Percentiles rank a stretch among this genome's conserved stretches.
Conservation (phyloP, 305 asterid genomes). For the Stenogyne calaminthoides region DNA sequence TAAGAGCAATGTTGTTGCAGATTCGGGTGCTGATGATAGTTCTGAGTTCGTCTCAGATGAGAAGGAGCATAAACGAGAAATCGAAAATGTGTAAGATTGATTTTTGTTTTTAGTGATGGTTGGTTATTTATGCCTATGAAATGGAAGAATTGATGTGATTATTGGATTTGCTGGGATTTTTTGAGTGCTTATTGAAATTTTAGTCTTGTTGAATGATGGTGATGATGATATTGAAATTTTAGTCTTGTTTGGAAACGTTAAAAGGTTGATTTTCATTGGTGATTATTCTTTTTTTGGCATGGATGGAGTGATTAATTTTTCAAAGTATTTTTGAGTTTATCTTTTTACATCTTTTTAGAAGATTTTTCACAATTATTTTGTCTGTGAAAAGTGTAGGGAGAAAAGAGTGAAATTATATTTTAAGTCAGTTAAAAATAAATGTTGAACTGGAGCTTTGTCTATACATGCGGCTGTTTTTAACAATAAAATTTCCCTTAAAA, state of each 20-base stretch:
- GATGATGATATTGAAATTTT: constrained; percentile 1
- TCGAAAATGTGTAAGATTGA: constrained; percentile 39
- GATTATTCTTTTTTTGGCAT: background rate
- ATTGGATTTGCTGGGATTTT: constrained; percentile 20
- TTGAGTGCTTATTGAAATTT: constrained; percentile 14
- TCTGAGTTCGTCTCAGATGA: constrained; percentile 43
- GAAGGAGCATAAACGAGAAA: constrained; percentile 50
- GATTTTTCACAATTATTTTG: background rate
- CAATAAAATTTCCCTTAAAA: no score
- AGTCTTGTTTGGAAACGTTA: background rate
- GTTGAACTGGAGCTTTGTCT: no score
- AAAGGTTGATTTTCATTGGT: background rate
- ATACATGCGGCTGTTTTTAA: no score
- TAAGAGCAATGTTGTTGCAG: constrained; percentile 33
- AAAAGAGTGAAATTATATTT: background rate
- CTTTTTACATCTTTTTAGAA: background rate
- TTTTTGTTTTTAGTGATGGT: background rate
- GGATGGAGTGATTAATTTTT: background rate
- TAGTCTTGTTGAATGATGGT: constrained; percentile 19
- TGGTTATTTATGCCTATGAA: constrained; percentile 13
- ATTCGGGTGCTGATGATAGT: constrained; percentile 45
- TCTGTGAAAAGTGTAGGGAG: background rate
- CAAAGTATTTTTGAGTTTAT: background rate
- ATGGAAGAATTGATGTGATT: constrained; percentile 16
- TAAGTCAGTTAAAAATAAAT: no score